Evolutionary conservation across 495 filamentous ascomycete genomes (phyloP), one percentile per base, ranked within the genome.

Genomic region (Penicillium flavigenum): DNA sequence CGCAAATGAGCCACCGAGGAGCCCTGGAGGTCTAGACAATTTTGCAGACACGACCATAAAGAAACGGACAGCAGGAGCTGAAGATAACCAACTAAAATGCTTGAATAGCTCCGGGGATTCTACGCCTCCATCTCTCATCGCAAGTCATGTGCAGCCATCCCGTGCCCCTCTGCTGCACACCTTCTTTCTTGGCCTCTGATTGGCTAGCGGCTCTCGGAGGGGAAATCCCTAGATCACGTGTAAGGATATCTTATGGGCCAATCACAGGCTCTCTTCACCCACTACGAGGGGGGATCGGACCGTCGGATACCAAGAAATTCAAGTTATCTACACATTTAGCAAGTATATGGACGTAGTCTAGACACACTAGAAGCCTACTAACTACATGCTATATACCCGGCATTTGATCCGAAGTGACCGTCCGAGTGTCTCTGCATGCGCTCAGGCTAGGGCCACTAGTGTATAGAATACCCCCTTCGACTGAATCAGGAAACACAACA

Each of bases 81-180:
- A 39, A 55, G 53, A 55, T 55, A 55, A 55, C 53, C 53, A 26
- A 51, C 11, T 54, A 14, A 54, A 36, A 39, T 39, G 44, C 43
- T 19, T 17, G 16, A 38, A 36, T 38, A 9, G 22, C 31, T 10
- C 31, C 31, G 31, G 31, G 11, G 31, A 24, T 50, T 32, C 39
- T 27, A 20, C 48, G 48, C 34, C 42, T 54, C 42, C 42, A 36
- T 54, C 31, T 38, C 26, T 34, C n/a, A 26, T 44, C n/a, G 41
- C 7, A 62, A 67, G 66, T 77, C 75, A 79, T 72, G 73, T 76
- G 75, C 66, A 62, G 51, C 44, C 58, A 68, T 75, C 75, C 74
- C 75, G 74, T 77, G 76, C 71, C 73, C 70, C 70, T 67, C 68
- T 24, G 43, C 53, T 47, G 44, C 44, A 4, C 29, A 39, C 32